Evolutionary conservation across 306 rosid genomes (phyloP).

Genomic region (Quercus parvula): DNA sequence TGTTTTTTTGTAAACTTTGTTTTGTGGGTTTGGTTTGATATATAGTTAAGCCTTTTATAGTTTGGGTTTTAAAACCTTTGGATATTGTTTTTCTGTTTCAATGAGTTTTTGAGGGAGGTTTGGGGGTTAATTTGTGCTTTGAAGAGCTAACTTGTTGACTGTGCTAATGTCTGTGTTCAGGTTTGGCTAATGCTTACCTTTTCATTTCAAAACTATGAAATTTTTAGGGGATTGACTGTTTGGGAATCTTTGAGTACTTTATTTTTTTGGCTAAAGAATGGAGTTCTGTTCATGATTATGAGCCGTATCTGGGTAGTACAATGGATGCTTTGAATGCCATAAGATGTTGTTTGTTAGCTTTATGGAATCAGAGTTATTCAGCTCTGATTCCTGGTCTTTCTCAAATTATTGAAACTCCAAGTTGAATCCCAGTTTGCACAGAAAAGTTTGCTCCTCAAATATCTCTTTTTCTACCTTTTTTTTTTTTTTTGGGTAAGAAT

Average conservation of each 20-base stretch:
- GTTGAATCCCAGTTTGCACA: background rate
- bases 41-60: background rate
- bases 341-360: background rate
- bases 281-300: background rate
- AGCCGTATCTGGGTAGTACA: background rate
- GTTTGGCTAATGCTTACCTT: background rate
- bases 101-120: background rate
- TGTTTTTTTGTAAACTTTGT: background rate
- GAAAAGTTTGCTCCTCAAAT: background rate
- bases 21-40: background rate
- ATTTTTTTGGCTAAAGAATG: background rate
- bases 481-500: background rate
- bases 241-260: background rate
- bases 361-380: background rate
- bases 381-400: background rate
- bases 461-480: too few species aligned
- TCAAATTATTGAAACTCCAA: background rate
- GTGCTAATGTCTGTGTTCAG: background rate
- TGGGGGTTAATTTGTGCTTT: background rate
- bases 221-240: background rate
- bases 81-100: background rate
- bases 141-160: background rate
- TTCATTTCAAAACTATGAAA: too few species aligned
- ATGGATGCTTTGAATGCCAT: background rate
- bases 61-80: background rate